Evolutionary conservation across 2,329 filamentous ascomycete genomes (phyloP).

Genomic region (Cadophora luteo-olivacea): DNA sequence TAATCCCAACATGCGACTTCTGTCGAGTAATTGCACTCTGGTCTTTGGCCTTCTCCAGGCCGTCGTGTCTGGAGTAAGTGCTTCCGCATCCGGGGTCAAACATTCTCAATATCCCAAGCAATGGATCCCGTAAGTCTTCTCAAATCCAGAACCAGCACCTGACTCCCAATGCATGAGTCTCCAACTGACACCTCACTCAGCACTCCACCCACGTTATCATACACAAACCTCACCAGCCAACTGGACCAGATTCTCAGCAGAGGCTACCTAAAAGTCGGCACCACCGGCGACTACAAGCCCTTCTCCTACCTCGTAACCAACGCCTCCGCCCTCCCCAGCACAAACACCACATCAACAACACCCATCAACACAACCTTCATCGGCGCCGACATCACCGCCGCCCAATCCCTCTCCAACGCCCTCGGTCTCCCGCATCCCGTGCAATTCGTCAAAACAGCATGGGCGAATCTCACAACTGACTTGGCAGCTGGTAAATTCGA

Average conservation of each 20-base stretch:
- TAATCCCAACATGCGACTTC: neutral
- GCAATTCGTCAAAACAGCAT: constrained; percentile 11
- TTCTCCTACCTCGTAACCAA: constrained; percentile 21
- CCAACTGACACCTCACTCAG: neutral
- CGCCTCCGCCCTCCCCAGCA: constrained; percentile 9
- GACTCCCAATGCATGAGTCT: neutral
- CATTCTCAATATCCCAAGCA: neutral
- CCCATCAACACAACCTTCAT: constrained; percentile 20
- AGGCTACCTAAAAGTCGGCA: constrained; percentile 20
- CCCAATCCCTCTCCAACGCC: constrained; percentile 19
- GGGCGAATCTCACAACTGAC: constrained; percentile 17
- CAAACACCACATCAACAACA: constrained; percentile 6
- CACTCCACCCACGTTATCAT: neutral
- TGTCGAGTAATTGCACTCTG: neutral
- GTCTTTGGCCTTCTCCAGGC: neutral
- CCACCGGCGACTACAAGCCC: constrained; percentile 21
- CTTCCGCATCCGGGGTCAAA: neutral
- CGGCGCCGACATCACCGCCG: constrained; percentile 15
- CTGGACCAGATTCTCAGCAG: constrained; percentile 13
- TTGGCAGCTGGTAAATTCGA: constrained; percentile 15
- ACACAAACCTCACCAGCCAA: constrained; percentile 8
- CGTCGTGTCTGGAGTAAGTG: neutral
- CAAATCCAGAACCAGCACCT: too few species aligned
- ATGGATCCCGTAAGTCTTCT: constrained; percentile 9
- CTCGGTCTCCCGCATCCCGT: constrained; percentile 3